These are phyloP conservation scores for Corchorus capsularis DNA, from an alignment of 345 rosid genomes.

Conservation along the genomic window DNA sequence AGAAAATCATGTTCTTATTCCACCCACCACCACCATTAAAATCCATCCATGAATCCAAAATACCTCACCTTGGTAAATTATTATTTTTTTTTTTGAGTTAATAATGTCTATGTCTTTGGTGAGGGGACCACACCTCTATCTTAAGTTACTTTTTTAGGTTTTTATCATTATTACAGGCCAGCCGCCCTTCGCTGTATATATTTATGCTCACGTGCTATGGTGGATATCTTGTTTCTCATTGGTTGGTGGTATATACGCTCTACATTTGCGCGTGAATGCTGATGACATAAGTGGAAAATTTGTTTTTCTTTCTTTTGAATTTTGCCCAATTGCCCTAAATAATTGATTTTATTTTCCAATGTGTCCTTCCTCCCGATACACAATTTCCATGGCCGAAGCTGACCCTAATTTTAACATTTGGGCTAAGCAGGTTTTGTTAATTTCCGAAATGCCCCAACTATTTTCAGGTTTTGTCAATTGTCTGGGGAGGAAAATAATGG, in stretches of 20 bases:
- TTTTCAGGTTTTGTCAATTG: too few species aligned
- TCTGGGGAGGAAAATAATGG: too few species aligned
- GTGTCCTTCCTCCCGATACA: background rate
- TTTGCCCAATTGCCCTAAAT: background rate
- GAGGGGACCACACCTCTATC: constrained; percentile 1
- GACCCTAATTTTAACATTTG: background rate
- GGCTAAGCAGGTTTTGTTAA: background rate
- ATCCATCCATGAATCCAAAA: background rate
- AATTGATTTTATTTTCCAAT: background rate
- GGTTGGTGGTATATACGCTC: background rate
- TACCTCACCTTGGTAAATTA: background rate
- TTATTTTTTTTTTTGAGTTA: background rate
- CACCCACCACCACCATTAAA: constrained; percentile 7
- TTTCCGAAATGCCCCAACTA: background rate
- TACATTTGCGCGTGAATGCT: background rate
- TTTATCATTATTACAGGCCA: constrained; percentile 14
- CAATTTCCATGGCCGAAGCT: too few species aligned
- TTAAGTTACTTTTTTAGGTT: constrained; percentile 5
- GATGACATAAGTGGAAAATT: background rate
- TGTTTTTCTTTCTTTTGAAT: background rate
- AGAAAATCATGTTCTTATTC: background rate
- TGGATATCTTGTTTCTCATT: background rate
- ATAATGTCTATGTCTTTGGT: background rate
- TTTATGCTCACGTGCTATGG: constrained; percentile 19
- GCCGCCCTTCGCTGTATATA: constrained; percentile 41